Conservation (phyloP, 2,329 filamentous ascomycete genomes). For the Fusarium hostae region DNA sequence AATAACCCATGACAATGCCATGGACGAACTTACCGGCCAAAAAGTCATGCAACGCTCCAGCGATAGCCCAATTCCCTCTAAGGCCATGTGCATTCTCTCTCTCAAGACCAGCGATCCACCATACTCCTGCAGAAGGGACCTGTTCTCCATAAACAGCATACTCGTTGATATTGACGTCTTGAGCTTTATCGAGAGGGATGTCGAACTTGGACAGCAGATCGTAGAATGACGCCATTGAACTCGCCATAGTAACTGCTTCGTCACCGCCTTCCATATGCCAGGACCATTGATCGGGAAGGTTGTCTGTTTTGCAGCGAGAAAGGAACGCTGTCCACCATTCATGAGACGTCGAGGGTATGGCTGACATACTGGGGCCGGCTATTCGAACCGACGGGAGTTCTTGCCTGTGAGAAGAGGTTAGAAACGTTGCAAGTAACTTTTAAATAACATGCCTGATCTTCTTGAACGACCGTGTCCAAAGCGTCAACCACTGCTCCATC, state of each 20-base stretch:
- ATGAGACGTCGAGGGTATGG: not conserved
- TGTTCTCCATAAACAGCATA: constrained; percentile 57
- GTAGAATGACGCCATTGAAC: not conserved
- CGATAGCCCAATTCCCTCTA: constrained; percentile 58
- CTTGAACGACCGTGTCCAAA: constrained; percentile 29
- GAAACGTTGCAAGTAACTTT: fast-evolving
- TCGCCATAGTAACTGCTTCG: not conserved
- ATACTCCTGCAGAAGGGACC: constrained; percentile 54
- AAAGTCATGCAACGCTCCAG: constrained; percentile 55
- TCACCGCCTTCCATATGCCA: constrained; percentile 27
- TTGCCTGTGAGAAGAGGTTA: not conserved
- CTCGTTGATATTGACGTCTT: constrained; percentile 60
- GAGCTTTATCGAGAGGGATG: constrained; percentile 19
- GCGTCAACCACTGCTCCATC: constrained; percentile 28
- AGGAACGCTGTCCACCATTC: constrained; percentile 23
- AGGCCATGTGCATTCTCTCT: constrained; percentile 55
- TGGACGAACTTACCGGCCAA: constrained; percentile 44
- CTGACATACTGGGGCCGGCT: constrained; percentile 17
- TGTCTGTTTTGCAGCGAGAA: not conserved
- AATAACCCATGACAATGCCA: fast-evolving
- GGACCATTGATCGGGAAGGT: constrained; percentile 13
- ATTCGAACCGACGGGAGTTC: not conserved
- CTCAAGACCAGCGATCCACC: constrained; percentile 60
- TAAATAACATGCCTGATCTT: constrained; percentile 22
- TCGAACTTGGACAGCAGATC: not conserved